phyloP scores from a whole-genome alignment of 805 yeast species.

The Cephaloascus albidus region DNA sequence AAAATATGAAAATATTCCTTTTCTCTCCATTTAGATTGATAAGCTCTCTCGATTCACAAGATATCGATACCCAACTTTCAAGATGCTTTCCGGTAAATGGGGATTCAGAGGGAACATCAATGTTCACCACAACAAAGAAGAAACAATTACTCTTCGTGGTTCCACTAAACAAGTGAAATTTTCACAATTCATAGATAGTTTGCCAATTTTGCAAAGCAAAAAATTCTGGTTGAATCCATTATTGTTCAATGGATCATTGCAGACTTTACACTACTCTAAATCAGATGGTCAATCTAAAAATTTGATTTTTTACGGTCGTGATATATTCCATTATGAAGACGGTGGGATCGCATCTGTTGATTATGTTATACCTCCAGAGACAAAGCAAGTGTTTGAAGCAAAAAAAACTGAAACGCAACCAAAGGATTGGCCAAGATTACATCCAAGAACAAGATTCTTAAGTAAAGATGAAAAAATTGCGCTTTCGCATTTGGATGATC shows the following conservation, averaged over 20 bases:
- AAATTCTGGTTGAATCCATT: slow-evolving; percentile 53
- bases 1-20: no score
- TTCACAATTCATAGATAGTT: slow-evolving; percentile 1
- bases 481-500: slow-evolving; percentile 10
- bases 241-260: slow-evolving; percentile 64
- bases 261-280: slow-evolving; percentile 61
- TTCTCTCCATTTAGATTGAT: no score
- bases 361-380: slow-evolving; percentile 41
- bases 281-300: slow-evolving; percentile 43
- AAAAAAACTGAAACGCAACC: slow-evolving; percentile 20
- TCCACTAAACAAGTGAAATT: not conserved
- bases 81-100: slow-evolving; percentile 12
- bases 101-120: slow-evolving; percentile 16
- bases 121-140: slow-evolving; percentile 6
- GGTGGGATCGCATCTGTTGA: slow-evolving; percentile 72
- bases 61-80: no score
- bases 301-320: slow-evolving; percentile 65
- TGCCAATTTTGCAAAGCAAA: slow-evolving; percentile 13
- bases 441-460: slow-evolving; percentile 46
- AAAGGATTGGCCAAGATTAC: slow-evolving; percentile 26
- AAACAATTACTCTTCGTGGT: not conserved
- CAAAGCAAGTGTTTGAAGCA: slow-evolving; percentile 14
- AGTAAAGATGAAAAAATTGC: slow-evolving; percentile 26
- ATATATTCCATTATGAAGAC: slow-evolving; percentile 47
- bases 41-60: no score